Evolutionary conservation across 2,329 filamentous ascomycete species (phyloP).

Genomic region (Pestalotiopsis sp.): DNA sequence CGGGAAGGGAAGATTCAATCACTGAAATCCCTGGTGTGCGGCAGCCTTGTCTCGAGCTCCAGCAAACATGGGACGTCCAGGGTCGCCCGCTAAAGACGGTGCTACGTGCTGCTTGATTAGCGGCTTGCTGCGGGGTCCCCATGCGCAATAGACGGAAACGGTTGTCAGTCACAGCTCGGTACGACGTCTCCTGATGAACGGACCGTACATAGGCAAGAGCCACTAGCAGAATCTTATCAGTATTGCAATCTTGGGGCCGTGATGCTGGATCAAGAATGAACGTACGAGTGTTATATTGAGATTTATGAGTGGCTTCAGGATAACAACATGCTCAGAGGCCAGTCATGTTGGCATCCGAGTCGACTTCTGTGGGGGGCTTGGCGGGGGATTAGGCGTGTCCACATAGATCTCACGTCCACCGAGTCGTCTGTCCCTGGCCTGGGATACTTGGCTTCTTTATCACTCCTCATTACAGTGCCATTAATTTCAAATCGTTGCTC

Average conservation of each 20-base stretch:
- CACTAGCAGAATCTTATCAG: background rate
- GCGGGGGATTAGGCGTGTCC: background rate
- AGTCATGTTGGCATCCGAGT: background rate
- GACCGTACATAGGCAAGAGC: background rate
- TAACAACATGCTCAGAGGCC: background rate
- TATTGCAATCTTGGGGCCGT: background rate
- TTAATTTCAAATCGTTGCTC: background rate
- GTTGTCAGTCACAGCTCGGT: background rate
- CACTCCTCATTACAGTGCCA: background rate
- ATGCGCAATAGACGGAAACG: background rate
- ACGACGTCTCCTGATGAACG: background rate
- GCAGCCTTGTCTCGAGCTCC: conserved; percentile 10
- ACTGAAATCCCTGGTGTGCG: too few species aligned
- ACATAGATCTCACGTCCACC: background rate
- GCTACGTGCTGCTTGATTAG: background rate
- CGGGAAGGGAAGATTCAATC: background rate
- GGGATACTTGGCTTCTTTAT: background rate
- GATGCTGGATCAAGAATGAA: background rate
- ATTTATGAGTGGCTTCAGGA: background rate
- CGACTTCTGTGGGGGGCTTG: background rate
- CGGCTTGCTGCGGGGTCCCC: background rate
- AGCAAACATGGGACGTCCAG: background rate
- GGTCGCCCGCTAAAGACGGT: background rate
- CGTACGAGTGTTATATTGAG: background rate
- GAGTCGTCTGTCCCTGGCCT: background rate